Percentiles rank a stretch among this genome's conserved stretches.
Evolutionary conservation across 176 grass and related monocot genomes (phyloP).

Genomic region (Musa schizocarpa): DNA sequence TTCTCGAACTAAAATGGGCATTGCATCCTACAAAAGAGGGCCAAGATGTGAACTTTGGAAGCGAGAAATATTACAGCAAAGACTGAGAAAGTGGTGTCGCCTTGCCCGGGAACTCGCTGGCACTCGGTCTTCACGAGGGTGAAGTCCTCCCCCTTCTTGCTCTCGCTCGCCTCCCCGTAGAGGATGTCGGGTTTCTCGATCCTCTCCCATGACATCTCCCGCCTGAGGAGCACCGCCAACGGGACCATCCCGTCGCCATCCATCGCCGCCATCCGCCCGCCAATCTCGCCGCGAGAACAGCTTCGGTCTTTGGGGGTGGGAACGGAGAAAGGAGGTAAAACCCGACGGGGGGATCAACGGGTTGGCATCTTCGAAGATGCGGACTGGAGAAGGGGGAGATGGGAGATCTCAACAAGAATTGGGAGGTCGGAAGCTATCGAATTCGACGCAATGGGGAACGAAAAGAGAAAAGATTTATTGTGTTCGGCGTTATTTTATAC

Average conservation of each 20-base stretch:
- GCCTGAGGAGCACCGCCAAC: constrained; percentile 83
- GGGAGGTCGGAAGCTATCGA: background rate
- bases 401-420: background rate
- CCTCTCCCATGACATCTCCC: constrained; percentile 79
- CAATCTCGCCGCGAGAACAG: background rate
- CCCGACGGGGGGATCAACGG: background rate
- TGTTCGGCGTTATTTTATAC: too few species aligned
- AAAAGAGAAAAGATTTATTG: background rate
- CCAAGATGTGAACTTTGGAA: background rate
- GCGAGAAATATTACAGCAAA: constrained; percentile 56
- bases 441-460: background rate
- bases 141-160: constrained; percentile 97
- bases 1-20: too few species aligned
- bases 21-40: background rate
- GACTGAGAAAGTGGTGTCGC: constrained; percentile 44
- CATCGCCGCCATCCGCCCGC: constrained; percentile 27
- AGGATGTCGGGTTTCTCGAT: constrained; percentile 81
- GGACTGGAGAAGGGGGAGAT: background rate
- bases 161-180: constrained; percentile 66
- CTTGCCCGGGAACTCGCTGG: constrained; percentile 29
- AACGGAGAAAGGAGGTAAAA: background rate
- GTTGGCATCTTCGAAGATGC: background rate
- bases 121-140: constrained; percentile 47
- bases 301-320: background rate
- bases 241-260: constrained; percentile 57